Conservation (phyloP, 768 basidiomycete species). For the Hydnomerulius pinastri region DNA sequence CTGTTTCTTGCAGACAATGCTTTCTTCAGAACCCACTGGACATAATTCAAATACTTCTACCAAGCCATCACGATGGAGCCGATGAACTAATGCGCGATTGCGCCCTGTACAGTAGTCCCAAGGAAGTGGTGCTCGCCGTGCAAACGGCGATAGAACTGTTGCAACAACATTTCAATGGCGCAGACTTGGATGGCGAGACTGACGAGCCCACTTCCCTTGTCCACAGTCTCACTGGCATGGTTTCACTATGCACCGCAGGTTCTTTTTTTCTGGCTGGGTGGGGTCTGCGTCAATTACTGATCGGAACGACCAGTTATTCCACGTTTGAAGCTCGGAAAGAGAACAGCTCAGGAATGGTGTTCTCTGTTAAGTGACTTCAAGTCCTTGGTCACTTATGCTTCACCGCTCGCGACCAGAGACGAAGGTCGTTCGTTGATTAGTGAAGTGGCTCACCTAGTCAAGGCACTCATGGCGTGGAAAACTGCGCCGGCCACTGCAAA, state of each 20-base stretch:
- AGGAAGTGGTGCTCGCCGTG: conserved; percentile 43
- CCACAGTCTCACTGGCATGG: conserved; percentile 18
- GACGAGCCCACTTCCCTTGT: conserved; percentile 13
- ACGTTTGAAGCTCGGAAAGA: conserved; percentile 25
- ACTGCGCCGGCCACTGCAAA: not conserved
- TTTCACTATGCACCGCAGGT: conserved; percentile 26
- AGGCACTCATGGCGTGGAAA: conserved; percentile 19
- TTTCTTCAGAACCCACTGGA: conserved; percentile 40
- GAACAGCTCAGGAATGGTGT: conserved; percentile 20
- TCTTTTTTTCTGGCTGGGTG: not conserved
- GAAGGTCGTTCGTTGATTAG: conserved; percentile 22
- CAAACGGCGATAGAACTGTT: conserved; percentile 42
- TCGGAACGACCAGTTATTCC: conserved; percentile 22
- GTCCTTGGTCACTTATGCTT: conserved; percentile 16
- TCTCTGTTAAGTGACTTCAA: conserved; percentile 16
- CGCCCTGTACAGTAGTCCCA: conserved; percentile 34
- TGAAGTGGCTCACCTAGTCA: conserved; percentile 19
- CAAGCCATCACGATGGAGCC: conserved; percentile 30
- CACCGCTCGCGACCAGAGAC: conserved; percentile 11
- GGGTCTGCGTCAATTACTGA: not conserved
- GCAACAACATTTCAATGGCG: conserved; percentile 11
- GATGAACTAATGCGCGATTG: conserved; percentile 36
- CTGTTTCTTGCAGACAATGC: not conserved
- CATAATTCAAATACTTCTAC: conserved; percentile 38
- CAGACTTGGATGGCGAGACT: conserved; percentile 16